A percentile compares a stretch with the other conserved stretches of the same genome.
phyloP scores from a whole-genome alignment of 2,329 filamentous ascomycete species.

The Fusarium ambrosium region DNA sequence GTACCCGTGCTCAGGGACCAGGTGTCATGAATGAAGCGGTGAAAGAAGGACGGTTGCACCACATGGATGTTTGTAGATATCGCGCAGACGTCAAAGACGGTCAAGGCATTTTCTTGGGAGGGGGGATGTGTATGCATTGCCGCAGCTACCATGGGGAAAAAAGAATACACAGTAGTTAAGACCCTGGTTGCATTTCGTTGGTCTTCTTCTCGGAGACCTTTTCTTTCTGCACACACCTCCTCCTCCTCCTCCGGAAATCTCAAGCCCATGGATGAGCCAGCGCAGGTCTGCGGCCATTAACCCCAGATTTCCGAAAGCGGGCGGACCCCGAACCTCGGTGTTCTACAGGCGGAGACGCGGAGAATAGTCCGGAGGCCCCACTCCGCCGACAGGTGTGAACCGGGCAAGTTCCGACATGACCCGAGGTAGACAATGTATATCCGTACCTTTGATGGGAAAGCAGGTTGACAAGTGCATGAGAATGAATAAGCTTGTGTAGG shows the following conservation, averaged over 20 bases:
- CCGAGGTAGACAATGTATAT: not conserved
- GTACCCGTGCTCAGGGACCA: slow-evolving; percentile 10
- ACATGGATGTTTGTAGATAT: slow-evolving; percentile 1
- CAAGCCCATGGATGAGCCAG: not conserved
- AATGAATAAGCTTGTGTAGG: slow-evolving; percentile 12
- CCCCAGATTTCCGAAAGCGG: slow-evolving; percentile 33
- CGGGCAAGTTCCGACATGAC: slow-evolving; percentile 6
- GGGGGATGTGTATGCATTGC: slow-evolving; percentile 17
- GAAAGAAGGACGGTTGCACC: slow-evolving; percentile 16
- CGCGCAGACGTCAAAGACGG: slow-evolving; percentile 32
- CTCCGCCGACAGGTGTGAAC: not conserved
- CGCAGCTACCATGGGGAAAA: slow-evolving; percentile 6
- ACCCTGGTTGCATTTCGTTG: slow-evolving; percentile 29
- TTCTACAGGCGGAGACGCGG: not conserved
- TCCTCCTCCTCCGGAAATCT: not conserved
- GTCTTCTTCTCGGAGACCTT: not conserved
- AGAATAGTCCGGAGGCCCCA: slow-evolving; percentile 4
- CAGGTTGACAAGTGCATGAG: slow-evolving; percentile 1
- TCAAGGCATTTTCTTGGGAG: slow-evolving; percentile 13
- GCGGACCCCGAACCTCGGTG: not conserved
- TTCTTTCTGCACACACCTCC: not conserved
- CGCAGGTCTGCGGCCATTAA: slow-evolving; percentile 26
- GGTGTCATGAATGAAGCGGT: slow-evolving; percentile 24
- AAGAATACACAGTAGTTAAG: not conserved
- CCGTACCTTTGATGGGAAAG: not conserved